Evolutionary conservation across 2,329 filamentous ascomycete species (phyloP), one percentile per base, ranked within the genome.

Genomic region (Hymenotorrendiella dingleyae): DNA sequence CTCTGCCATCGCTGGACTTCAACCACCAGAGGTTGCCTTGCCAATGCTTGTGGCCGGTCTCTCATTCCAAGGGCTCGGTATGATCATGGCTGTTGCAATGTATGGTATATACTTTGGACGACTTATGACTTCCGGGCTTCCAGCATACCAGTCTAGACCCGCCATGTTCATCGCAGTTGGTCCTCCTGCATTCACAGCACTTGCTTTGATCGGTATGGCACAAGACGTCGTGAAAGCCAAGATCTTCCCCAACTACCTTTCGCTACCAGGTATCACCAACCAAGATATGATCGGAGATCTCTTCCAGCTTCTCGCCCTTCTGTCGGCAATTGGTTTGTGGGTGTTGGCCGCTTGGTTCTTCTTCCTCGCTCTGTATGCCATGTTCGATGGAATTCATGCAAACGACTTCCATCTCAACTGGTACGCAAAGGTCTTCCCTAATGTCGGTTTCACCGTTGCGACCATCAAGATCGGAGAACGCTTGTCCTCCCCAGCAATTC

Each of bases 111-210:
- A 84, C 70, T 76, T 86, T 45, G 80, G 78, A 29, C 74, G 83
- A 6, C 68, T 86, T 23, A 82, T 87, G 29, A 49, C 47, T 5
- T 42, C 48, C 56, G 76, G 82, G 1, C 70, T 86, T 12, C 82
- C 82, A 0, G 64, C 69, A 50, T 69, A 74, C 8, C 77, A 83
- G 54, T 78, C 83, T 49, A 69, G 82, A 36, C 79, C 82, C 0
- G 82, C 76, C 1, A 74, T 87, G 58, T 86, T 84, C 67, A 86
- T 87, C 68, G 81, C 79, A 45, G 82, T 86, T 11, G 83, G 83
- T 0, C 81, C 83, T 1, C 81, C 82, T 0, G 72, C 79, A 1
- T 87, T 86, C 66, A 86, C 82, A 1, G 77, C 77, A 2, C 66
- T 86, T n/a, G 82, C 82, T 0, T 68, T 86, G 41, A 77, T 86